phyloP scores from a whole-genome alignment of 2,329 filamentous ascomycete genomes.

The Calonectria fujianensis region DNA sequence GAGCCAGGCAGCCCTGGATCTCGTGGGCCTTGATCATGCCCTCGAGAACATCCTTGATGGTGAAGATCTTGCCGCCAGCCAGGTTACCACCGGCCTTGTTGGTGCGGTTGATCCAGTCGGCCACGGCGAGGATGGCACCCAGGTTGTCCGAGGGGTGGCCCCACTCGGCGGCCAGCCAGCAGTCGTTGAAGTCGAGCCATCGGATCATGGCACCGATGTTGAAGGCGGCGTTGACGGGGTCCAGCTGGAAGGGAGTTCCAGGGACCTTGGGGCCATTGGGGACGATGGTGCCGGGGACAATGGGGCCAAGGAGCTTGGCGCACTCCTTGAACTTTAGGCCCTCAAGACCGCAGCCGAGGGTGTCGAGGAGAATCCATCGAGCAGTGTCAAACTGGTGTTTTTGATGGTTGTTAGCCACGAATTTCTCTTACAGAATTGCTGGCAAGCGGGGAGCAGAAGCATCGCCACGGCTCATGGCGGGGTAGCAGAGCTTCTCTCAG shows the following conservation, averaged over 20 bases:
- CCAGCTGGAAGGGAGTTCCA: constrained; percentile 94
- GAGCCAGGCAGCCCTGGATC: constrained; percentile 96
- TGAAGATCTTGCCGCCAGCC: constrained; percentile 91
- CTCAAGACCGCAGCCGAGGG: constrained; percentile 96
- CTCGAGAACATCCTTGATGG: constrained; percentile 92
- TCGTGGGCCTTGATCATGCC: constrained; percentile 99
- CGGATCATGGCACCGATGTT: constrained; percentile 99
- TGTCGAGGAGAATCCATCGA: constrained; percentile 97
- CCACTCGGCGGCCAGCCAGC: constrained; percentile 99
- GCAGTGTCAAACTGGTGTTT: constrained; percentile 88
- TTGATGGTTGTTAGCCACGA: constrained; percentile 38
- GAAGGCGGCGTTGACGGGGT: constrained; percentile 96
- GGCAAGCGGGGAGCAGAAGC: constrained; percentile 27
- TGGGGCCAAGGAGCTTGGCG: constrained; percentile 93
- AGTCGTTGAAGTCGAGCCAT: constrained; percentile 99
- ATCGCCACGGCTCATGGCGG: constrained; percentile 36
- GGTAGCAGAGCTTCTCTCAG: constrained; percentile 38
- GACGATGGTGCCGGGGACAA: constrained; percentile 92
- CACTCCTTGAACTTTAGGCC: constrained; percentile 97
- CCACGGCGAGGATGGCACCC: constrained; percentile 95
- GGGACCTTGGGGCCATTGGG: constrained; percentile 94
- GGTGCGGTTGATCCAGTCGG: constrained; percentile 97
- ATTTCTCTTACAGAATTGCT: neutral
- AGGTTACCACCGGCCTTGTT: constrained; percentile 85
- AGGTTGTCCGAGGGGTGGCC: constrained; percentile 99